Percentiles rank a stretch among this genome's conserved stretches.
phyloP scores from a whole-genome alignment of 2,329 filamentous ascomycete species.

The Thyridium curvatum region DNA sequence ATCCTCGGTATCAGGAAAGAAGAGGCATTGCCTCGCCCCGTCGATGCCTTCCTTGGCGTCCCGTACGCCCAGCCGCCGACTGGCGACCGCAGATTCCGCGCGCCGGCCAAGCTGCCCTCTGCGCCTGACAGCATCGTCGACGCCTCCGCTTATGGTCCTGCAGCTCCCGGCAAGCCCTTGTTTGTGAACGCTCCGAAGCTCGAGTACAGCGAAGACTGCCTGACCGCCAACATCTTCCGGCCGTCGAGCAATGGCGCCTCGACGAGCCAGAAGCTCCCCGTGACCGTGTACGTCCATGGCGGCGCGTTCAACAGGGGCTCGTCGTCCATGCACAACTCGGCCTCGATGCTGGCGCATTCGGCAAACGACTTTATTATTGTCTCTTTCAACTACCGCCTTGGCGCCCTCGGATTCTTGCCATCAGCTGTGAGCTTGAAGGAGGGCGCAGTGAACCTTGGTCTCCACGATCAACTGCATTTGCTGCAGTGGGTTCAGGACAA shows the following conservation, averaged over 20 bases:
- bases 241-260: slow-evolving; percentile 14
- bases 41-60: slow-evolving; percentile 43
- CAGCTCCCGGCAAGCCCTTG: too few relatives aligned
- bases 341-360: slow-evolving; percentile 42
- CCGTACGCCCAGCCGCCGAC: slow-evolving; percentile 37
- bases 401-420: slow-evolving; percentile 55
- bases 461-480: slow-evolving; percentile 43
- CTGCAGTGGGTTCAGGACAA: slow-evolving; percentile 51
- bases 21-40: slow-evolving; percentile 6
- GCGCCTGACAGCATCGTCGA: too few relatives aligned
- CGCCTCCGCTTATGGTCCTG: too few relatives aligned
- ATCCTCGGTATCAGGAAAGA: too few relatives aligned
- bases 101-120: slow-evolving; percentile 24
- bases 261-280: slow-evolving; percentile 25
- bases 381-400: slow-evolving; percentile 45
- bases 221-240: slow-evolving; percentile 46
- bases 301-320: slow-evolving; percentile 53
- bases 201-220: slow-evolving; percentile 38
- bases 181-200: too few relatives aligned
- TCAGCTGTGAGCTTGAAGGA: slow-evolving; percentile 40
- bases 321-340: slow-evolving; percentile 35
- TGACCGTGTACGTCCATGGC: slow-evolving; percentile 57
- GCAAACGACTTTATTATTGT: slow-evolving; percentile 38
- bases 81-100: slow-evolving; percentile 38
- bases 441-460: slow-evolving; percentile 50